phyloP scores from a whole-genome alignment of 768 basidiomycete species.

The Tremella mesenterica region DNA sequence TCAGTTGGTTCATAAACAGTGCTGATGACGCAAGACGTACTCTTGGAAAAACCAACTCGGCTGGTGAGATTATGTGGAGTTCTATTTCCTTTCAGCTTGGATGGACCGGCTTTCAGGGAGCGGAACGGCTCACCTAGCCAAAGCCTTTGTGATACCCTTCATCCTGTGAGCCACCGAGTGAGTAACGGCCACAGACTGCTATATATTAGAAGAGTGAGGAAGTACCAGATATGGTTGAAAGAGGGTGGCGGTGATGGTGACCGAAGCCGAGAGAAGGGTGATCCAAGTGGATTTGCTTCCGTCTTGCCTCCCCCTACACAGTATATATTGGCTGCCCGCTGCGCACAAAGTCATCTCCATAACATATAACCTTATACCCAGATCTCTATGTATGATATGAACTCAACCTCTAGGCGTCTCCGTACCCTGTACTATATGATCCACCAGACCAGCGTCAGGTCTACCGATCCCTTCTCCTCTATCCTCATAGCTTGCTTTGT shows the following conservation, averaged over 20 bases:
- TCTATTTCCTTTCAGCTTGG: slow-evolving; percentile 46
- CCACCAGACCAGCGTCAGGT: slow-evolving; percentile 12
- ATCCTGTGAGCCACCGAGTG: slow-evolving; percentile 47
- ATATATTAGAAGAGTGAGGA: background rate
- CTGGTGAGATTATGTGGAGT: slow-evolving; percentile 83
- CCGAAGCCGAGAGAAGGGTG: background rate
- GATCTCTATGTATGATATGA: too few species aligned
- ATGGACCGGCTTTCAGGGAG: background rate
- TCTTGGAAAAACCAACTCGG: slow-evolving; percentile 86
- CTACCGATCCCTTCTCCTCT: slow-evolving; percentile 20
- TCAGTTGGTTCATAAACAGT: slow-evolving; percentile 8
- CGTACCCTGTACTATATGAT: slow-evolving; percentile 9
- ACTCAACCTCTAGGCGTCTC: slow-evolving; percentile 17
- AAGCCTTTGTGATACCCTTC: slow-evolving; percentile 75
- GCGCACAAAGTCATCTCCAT: too few species aligned
- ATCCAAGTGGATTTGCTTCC: background rate
- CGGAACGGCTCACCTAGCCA: slow-evolving; percentile 56
- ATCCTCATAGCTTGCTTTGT: slow-evolving; percentile 22
- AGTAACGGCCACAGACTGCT: background rate
- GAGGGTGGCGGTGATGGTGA: background rate
- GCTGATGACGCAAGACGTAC: slow-evolving; percentile 51
- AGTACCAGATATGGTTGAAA: background rate
- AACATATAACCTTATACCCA: too few species aligned
- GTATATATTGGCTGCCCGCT: too few species aligned
- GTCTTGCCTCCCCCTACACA: too few species aligned